Evolutionary conservation across 2,329 filamentous ascomycete genomes (phyloP).

Genomic region (Pseudocercospora vitis): DNA sequence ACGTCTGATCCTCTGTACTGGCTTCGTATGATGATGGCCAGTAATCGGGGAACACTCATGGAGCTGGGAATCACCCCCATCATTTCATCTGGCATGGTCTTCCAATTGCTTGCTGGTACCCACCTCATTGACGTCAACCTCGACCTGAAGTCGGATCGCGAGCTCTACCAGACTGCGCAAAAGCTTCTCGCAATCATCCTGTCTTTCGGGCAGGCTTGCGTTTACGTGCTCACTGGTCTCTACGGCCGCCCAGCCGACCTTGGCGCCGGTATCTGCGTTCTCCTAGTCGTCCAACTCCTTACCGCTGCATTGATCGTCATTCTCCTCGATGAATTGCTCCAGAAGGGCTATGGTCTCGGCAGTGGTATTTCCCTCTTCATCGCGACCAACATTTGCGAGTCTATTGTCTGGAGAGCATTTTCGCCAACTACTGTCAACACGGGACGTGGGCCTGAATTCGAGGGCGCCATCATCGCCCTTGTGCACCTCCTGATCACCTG

Average conservation of each 20-base stretch:
- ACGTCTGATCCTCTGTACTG: conserved; percentile 99
- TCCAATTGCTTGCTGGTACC: conserved; percentile 98
- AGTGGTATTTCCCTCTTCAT: conserved; percentile 99
- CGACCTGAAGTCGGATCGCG: conserved; percentile 98
- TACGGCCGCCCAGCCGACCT: conserved; percentile 97
- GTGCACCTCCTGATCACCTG: conserved; percentile 98
- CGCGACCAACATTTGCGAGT: conserved; percentile 99
- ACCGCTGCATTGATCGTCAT: conserved; percentile 98
- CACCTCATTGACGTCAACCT: conserved; percentile 99
- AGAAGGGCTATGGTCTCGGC: conserved; percentile 98
- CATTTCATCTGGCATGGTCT: conserved; percentile 99
- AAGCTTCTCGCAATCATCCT: conserved; percentile 96
- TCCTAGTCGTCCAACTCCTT: conserved; percentile 96
- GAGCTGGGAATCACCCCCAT: conserved; percentile 75
- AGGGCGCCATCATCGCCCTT: conserved; percentile 95
- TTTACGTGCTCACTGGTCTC: conserved; percentile 97
- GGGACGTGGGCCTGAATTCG: conserved; percentile 96
- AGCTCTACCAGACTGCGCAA: conserved; percentile 99
- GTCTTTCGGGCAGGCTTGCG: conserved; percentile 94
- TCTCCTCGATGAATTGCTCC: conserved; percentile 95
- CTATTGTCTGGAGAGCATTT: conserved; percentile 99
- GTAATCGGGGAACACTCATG: conserved; percentile 64
- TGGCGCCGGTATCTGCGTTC: conserved; percentile 95
- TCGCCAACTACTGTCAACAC: conserved; percentile 99
- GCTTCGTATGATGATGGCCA: conserved; percentile 99